Base-by-base conservation (phyloP, 2,329 filamentous ascomycete species). In the Helotiales sp. region DNA sequence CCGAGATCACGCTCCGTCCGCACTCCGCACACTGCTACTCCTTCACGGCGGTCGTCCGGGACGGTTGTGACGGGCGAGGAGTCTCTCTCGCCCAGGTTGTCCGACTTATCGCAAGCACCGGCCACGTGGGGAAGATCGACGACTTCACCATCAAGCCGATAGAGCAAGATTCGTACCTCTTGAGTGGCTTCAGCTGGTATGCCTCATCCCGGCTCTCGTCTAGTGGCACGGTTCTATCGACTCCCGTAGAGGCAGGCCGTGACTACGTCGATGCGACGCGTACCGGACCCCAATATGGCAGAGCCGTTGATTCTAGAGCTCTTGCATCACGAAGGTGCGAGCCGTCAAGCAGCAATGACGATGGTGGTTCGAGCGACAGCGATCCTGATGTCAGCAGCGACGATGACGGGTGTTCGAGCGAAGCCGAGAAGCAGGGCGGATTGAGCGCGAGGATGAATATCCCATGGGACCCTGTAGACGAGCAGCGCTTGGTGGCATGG, bases 141-240 rank as follows among this genome's bases (percentile, higher is more conserved):
- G 61, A 63, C 61, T 63, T 63, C 50, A 60, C 57, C 6, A 47
- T 61, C 20, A 60, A 60, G 37, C 37, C 57, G 57, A 6, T 60
- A 30, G 20, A 60, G 57, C 40, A 60, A 47, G 13, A 60, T 47
- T 60, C 59, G 55, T 71, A 52, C 69, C 66, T 71, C 61, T 64
- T 72, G 50, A 72, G 40, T 71, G 62, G 66, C 61, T 71, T 72
- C 49, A 71, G 69, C 64, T 52, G 55, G 63, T 58, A 69, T 69
- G n/a, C n/a, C n/a, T n/a, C n/a, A n/a, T n/a, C n/a, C n/a, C n/a
- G n/a, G n/a, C n/a, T n/a, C n/a, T n/a, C 58, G 40, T 71, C 69
- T n/a, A n/a, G n/a, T n/a, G n/a, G n/a, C n/a, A n/a, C n/a, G n/a
- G n/a, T n/a, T n/a, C n/a, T n/a, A 3, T 30, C 50, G 26, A 6